phyloP scores from a whole-genome alignment of 495 filamentous ascomycete species.

The Penicillium bialowiezense region DNA sequence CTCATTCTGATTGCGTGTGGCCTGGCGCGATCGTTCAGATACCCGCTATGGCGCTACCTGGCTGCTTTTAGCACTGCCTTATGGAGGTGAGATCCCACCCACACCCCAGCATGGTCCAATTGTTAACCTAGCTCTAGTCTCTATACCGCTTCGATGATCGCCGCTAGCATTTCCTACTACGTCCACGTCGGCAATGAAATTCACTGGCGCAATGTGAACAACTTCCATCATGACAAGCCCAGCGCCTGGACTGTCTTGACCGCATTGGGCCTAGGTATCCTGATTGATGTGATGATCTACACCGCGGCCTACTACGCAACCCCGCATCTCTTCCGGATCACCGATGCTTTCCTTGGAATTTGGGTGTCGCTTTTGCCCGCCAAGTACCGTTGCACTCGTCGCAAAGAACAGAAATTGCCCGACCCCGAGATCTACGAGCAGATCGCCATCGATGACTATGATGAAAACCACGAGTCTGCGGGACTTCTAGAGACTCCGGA shows the following conservation, averaged over 20 bases:
- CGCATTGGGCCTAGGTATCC: slow-evolving; percentile 5
- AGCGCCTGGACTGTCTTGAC: not conserved
- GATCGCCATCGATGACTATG: slow-evolving; percentile 15
- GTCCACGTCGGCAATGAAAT: slow-evolving; percentile 14
- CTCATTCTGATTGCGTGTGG: slow-evolving; percentile 16
- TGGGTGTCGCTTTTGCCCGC: slow-evolving; percentile 10
- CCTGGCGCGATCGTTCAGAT: slow-evolving; percentile 11
- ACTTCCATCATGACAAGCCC: slow-evolving; percentile 4
- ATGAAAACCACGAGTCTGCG: slow-evolving; percentile 8
- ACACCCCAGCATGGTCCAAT: not conserved
- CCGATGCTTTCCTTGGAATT: slow-evolving; percentile 1
- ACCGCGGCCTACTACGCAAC: slow-evolving; percentile 11
- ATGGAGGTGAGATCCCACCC: slow-evolving; percentile 8
- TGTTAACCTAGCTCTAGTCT: slow-evolving; percentile 4
- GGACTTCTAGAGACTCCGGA: slow-evolving; percentile 2
- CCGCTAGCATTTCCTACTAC: slow-evolving; percentile 15
- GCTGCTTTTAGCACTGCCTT: slow-evolving; percentile 6
- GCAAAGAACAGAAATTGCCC: not conserved
- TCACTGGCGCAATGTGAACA: slow-evolving; percentile 8
- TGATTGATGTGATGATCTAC: slow-evolving; percentile 1
- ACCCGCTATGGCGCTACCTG: not conserved
- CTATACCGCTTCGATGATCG: slow-evolving; percentile 2
- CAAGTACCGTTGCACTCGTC: not conserved
- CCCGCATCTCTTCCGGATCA: slow-evolving; percentile 8
- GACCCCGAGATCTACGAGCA: slow-evolving; percentile 8